Conservation (phyloP, 2,329 filamentous ascomycete genomes). For the Karstenula rhodostoma region DNA sequence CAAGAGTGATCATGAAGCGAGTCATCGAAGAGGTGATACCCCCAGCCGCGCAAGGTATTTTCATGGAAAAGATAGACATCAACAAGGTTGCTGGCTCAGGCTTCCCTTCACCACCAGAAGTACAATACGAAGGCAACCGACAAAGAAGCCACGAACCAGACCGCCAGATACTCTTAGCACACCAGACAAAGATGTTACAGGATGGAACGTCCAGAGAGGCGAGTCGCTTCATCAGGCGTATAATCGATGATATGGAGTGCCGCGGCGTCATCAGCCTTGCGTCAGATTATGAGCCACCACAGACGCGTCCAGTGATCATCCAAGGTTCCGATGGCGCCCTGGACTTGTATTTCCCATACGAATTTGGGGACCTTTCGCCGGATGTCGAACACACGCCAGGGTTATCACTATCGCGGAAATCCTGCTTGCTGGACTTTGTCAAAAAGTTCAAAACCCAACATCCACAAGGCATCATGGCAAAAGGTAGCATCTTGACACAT, state of each 20-base stretch:
- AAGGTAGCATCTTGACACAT: slow-evolving; percentile 38
- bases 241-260: slow-evolving; percentile 39
- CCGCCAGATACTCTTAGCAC: slow-evolving; percentile 12
- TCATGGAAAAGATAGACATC: slow-evolving; percentile 29
- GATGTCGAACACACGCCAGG: slow-evolving; percentile 23
- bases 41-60: slow-evolving; percentile 31
- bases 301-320: slow-evolving; percentile 32
- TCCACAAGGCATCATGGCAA: slow-evolving; percentile 34
- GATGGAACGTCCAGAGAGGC: slow-evolving; percentile 23
- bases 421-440: slow-evolving; percentile 32
- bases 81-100: slow-evolving; percentile 25
- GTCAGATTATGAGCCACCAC: slow-evolving; percentile 29
- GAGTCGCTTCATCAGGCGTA: slow-evolving; percentile 35
- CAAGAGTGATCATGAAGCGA: slow-evolving; percentile 30
- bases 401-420: slow-evolving; percentile 25
- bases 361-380: slow-evolving; percentile 15
- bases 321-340: slow-evolving; percentile 33
- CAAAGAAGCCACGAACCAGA: slow-evolving; percentile 32
- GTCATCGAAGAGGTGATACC: slow-evolving; percentile 38
- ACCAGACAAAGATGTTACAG: slow-evolving; percentile 18
- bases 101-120: slow-evolving; percentile 28
- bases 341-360: slow-evolving; percentile 41
- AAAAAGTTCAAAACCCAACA: slow-evolving; percentile 26
- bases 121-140: slow-evolving; percentile 39
- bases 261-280: slow-evolving; percentile 32